A percentile compares a stretch with the other conserved stretches of the same genome.
Conservation (phyloP, 140 eudicot genomes). For the Anethum foeniculum region DNA sequence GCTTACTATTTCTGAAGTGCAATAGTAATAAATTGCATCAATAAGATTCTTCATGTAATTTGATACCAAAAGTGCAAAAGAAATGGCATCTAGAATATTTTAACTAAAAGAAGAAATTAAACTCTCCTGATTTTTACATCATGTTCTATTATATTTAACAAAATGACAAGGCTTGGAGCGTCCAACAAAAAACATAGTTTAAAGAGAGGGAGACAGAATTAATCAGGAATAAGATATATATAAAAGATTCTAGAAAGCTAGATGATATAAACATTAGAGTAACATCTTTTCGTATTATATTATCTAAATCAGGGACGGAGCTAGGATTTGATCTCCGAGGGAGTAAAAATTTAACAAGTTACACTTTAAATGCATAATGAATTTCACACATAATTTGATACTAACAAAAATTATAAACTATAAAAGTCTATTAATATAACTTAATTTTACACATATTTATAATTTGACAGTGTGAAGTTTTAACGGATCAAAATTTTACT, state of each 20-base stretch:
- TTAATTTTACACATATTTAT: background rate
- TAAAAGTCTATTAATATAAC: background rate
- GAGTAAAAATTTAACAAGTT: background rate
- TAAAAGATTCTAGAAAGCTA: background rate
- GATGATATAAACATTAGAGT: background rate
- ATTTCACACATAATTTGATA: background rate
- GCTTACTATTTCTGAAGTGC: background rate
- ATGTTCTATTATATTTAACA: background rate
- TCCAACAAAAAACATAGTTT: background rate
- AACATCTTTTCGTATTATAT: background rate
- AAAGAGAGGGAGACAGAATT: background rate
- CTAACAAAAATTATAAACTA: background rate
- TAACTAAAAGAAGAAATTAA: background rate
- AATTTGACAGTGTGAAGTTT: background rate
- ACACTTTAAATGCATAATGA: too few species aligned
- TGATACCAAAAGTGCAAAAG: background rate
- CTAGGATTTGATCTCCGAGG: background rate
- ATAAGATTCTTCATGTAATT: background rate
- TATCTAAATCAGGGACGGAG: background rate
- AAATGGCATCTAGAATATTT: background rate
- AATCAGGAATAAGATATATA: background rate
- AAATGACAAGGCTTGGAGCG: background rate
- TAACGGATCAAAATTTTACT: background rate
- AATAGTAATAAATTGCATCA: background rate
- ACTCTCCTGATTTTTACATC: background rate